Evolutionary conservation across 179 eudicot genomes (phyloP).

Genomic region (Camellia oleifera): DNA sequence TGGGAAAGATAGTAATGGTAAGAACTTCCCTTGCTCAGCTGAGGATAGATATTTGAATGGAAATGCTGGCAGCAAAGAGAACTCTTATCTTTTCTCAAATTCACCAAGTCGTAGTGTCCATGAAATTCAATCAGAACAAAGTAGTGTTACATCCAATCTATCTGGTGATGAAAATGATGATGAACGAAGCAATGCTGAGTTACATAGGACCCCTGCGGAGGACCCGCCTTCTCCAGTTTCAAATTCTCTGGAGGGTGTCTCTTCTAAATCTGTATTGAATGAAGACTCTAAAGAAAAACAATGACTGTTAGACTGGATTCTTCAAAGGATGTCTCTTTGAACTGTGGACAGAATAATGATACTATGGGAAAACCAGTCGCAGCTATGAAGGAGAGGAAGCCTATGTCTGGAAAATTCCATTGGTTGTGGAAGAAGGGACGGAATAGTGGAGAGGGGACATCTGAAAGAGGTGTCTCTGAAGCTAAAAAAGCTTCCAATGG

Average conservation of each 20-base stretch:
- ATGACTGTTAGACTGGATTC: not conserved
- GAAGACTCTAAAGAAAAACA: not conserved
- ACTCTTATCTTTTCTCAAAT: constrained; percentile 50
- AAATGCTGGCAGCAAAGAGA: constrained; percentile 50
- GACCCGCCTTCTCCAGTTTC: constrained; percentile 32
- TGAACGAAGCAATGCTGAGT: constrained; percentile 21
- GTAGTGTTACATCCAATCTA: constrained; percentile 55
- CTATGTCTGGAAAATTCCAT: constrained; percentile 58
- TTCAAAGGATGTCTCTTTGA: constrained; percentile 23
- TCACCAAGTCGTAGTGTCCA: constrained; percentile 42
- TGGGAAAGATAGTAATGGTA: constrained; percentile 26
- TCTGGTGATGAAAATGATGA: constrained; percentile 40
- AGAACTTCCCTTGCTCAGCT: constrained; percentile 13
- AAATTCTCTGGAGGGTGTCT: constrained; percentile 29
- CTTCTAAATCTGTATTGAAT: not conserved
- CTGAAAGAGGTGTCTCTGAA: constrained; percentile 43
- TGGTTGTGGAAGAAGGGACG: constrained; percentile 83
- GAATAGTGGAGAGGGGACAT: constrained; percentile 50
- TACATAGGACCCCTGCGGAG: constrained; percentile 24
- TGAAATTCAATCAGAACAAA: constrained; percentile 48
- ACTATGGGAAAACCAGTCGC: constrained; percentile 21
- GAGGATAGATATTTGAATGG: constrained; percentile 33
- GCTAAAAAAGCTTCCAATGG: constrained; percentile 32
- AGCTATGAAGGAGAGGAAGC: constrained; percentile 45
- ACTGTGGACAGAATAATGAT: constrained; percentile 29